Evolutionary conservation across 176 grass and related monocot species (phyloP).

Genomic region (Hordeum marinum): DNA sequence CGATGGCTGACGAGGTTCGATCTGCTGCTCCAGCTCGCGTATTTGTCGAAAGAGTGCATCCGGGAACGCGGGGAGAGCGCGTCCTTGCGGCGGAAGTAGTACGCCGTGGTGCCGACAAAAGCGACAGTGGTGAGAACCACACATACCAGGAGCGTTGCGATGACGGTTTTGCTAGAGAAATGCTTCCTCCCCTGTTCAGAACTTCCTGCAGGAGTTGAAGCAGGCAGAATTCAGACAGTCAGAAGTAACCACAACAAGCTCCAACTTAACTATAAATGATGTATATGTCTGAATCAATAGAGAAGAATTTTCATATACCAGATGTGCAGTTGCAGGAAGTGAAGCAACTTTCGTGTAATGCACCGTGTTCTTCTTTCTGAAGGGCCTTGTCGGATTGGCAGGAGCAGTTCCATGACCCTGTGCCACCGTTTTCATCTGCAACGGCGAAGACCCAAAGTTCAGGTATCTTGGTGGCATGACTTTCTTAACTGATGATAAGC

Average conservation of each 20-base stretch:
- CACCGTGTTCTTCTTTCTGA: slow-evolving; percentile 13
- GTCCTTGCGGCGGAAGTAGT: slow-evolving; percentile 74
- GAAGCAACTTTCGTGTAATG: slow-evolving; percentile 48
- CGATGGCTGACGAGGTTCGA: slow-evolving; percentile 73
- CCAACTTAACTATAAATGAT: background rate
- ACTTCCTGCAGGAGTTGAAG: slow-evolving; percentile 38
- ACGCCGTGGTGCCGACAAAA: slow-evolving; percentile 46
- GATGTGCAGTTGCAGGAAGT: slow-evolving; percentile 91
- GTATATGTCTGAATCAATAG: background rate
- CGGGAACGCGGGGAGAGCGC: slow-evolving; percentile 34
- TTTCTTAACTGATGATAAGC: background rate
- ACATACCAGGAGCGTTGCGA: slow-evolving; percentile 67
- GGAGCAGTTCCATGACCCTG: slow-evolving; percentile 76
- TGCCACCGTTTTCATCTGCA: slow-evolving; percentile 22
- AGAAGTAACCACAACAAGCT: background rate
- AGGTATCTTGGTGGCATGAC: background rate
- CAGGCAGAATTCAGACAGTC: slow-evolving; percentile 15
- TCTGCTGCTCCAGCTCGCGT: slow-evolving; percentile 75
- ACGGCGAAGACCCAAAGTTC: background rate
- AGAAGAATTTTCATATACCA: slow-evolving; percentile 25
- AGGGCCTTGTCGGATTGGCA: slow-evolving; percentile 26
- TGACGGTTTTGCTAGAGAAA: slow-evolving; percentile 50
- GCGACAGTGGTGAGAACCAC: slow-evolving; percentile 59
- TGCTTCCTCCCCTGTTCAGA: slow-evolving; percentile 40
- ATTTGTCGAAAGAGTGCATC: slow-evolving; percentile 54